Base-by-base conservation (phyloP, 495 filamentous ascomycete genomes). In the Annulohypoxylon bovei region DNA sequence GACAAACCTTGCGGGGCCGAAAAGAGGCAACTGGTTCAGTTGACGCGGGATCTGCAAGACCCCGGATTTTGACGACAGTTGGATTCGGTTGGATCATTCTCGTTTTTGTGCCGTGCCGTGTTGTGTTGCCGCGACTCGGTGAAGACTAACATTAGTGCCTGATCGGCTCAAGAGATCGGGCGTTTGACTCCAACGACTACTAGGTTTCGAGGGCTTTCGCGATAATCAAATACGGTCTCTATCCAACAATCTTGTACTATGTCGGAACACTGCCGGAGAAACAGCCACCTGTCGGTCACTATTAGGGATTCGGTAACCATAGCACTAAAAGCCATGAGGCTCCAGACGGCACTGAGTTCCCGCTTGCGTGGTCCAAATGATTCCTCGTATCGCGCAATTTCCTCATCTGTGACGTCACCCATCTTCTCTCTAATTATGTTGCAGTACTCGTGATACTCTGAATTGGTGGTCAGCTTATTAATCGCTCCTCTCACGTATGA, bases 251-350 rank as follows among this genome's bases (percentile, higher is more conserved):
- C 87, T 68, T 85, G 83, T 35, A 94, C 84, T 16, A 86, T 82
- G 23, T 86, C 82, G 28, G 83, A 72, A 70, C 96, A 90, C 75
- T 99, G 95, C 47, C 81, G 88, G 62, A 99, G 82, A 79, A 91
- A 99, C 58, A 93, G 83, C 93, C 93, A 98, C 42, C 95, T 83
- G 83, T 99, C 95, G 32, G 93, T 89, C 35, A 97, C 93, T 76
- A 99, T 94, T 56, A 94, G 80, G 25, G 92, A 91, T 80, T 99
- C 95, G 28, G 95, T 89, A 12, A 98, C 89, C 8, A 87, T 87
- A 6, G 96, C 92, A 74, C 93, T 95, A 74, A 97, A 97, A 2
- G 95, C 93, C 95, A 98, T 98, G 73, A 99, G 79, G 70, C 85
- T 92, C 95, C 95, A 99, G 35, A 93, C 83, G 3, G 95, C 84